Percentiles rank a stretch among this genome's conserved stretches.
These are phyloP conservation scores for Benincasa hispida DNA, from an alignment of 306 rosid genomes.

Conservation along the genomic window DNA sequence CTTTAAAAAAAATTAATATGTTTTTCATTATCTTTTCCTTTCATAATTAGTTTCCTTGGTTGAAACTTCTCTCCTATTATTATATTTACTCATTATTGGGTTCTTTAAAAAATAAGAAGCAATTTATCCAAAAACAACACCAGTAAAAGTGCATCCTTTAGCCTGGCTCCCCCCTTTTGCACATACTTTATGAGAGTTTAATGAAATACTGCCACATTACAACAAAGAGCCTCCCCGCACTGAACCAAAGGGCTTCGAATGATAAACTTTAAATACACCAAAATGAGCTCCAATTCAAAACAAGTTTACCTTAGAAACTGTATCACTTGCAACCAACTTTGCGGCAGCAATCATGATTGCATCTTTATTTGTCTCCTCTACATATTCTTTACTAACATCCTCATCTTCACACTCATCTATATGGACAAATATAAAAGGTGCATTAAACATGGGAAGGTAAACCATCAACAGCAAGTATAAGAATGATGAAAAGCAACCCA, in stretches of 20 bases:
- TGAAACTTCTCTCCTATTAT: too few species aligned
- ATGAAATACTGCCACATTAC: not conserved
- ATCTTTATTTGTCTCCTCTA: constrained; percentile 71
- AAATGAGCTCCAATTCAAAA: constrained; percentile 3
- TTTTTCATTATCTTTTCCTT: too few species aligned
- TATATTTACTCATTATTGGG: too few species aligned
- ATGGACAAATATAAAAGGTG: constrained; percentile 12
- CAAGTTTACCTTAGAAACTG: constrained; percentile 52
- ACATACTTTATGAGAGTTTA: too few species aligned
- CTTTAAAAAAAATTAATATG: too few species aligned
- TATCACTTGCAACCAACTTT: constrained; percentile 46
- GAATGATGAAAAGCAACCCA: not conserved
- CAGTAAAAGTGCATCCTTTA: too few species aligned
- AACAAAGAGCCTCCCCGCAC: not conserved
- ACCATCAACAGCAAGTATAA: not conserved
- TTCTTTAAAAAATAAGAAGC: too few species aligned
- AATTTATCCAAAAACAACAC: too few species aligned
- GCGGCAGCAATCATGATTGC: constrained; percentile 66
- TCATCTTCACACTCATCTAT: constrained; percentile 84
- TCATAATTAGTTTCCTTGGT: too few species aligned
- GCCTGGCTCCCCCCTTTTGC: too few species aligned
- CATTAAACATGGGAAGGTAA: constrained; percentile 1
- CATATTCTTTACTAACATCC: constrained; percentile 53
- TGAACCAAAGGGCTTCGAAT: not conserved
- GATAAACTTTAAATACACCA: not conserved